Evolutionary conservation across 2,329 filamentous ascomycete species (phyloP), one percentile per base, ranked within the genome.

Genomic region (Metarhizium rileyi): DNA sequence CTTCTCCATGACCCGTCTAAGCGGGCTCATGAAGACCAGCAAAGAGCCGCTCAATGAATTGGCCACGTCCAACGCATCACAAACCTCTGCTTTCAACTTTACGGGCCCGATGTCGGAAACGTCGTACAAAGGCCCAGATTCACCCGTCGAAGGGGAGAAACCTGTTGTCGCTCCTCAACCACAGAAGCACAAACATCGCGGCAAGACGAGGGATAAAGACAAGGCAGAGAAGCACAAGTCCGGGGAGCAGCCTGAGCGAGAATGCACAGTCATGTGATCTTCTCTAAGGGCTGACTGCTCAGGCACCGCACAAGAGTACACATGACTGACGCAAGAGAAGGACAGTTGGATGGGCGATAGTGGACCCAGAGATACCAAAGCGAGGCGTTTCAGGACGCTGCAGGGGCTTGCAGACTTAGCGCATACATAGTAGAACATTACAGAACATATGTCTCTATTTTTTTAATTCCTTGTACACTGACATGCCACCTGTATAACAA

Each of bases 1-100:
- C 57, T 66, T 75, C 18, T 77, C 75, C 3, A 79, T 83, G 61
- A 74, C 72, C 16, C 73, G 76, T n/a, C 63, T 80, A 4, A 73
- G 73, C 9, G 71, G 73, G 0, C 68, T 80, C 6, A 72, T 74
- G 57, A 74, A 72, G 46, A 57, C 70, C 8, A 78, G 74, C 64
- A 77, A 70, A 57, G 77, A 81, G 51, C 69, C 49, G 7, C 55
- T 61, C 10, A 50, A 52, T 8, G 66, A 66, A 16, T 50, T 53
- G 16, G 42, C 27, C 1, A 7, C 43, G 23, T 38, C 18, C 18
- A 60, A 56, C 38, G 50, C 48, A 9, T 46, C 62, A 5, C 62
- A 54, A 14, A 55, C 58, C 43, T 60, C 61, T 5, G 57, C 57
- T 5, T 52, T 58, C 22, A 61, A 57, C 30, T 60, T 62, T 2